Evolutionary conservation across 2,329 filamentous ascomycete species (phyloP), one percentile per base, ranked within the genome.

Genomic region (Sporothrix inflata): DNA sequence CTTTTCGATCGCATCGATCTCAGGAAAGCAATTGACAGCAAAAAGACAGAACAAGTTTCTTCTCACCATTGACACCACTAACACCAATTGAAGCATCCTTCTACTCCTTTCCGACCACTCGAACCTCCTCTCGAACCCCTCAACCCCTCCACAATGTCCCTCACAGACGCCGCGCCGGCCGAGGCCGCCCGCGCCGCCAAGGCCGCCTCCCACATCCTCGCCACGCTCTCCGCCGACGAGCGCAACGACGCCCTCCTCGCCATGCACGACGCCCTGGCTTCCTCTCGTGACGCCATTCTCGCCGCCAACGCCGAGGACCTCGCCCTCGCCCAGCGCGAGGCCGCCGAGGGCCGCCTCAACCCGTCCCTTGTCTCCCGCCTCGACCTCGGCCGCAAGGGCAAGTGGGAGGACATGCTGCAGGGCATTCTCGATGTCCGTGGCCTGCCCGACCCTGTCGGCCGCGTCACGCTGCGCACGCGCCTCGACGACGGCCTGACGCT

Each of bases 381-480:
- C 74, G 95, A 99, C 81, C 85, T 99, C 66, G 90, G 89, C 66
- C 92, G 92, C 80, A 89, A 90, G 79, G 95, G 95, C 73, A 98
- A 98, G 84, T 99, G 92, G 86, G 94, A 98, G 79, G 96, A 98
- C 79, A 98, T 99, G 96, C 86, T 99, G 75, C 92, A 94, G 83
- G 96, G 96, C 34, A 97, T 99, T 74, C 83, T 97, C 73, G 94
- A 97, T 82, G 96, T 99, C 74, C 88, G 92, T 76, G 87, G 89
- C 68, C 86, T 99, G 38, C 88, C 92, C 66, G 96, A 99, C 83
- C 96, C 96, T 76, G 93, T 98, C 78, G 95, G 95, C 78, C 92
- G 91, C 79, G 86, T 96, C 70, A 94, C 93, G 53, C 85, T 97
- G 78, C 90, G 92, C 74, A 98, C 94, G 60, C 88, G 91, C 72